These are phyloP conservation scores for Multifurca ochricompacta DNA, from an alignment of 768 basidiomycete species.

Conservation along the genomic window DNA sequence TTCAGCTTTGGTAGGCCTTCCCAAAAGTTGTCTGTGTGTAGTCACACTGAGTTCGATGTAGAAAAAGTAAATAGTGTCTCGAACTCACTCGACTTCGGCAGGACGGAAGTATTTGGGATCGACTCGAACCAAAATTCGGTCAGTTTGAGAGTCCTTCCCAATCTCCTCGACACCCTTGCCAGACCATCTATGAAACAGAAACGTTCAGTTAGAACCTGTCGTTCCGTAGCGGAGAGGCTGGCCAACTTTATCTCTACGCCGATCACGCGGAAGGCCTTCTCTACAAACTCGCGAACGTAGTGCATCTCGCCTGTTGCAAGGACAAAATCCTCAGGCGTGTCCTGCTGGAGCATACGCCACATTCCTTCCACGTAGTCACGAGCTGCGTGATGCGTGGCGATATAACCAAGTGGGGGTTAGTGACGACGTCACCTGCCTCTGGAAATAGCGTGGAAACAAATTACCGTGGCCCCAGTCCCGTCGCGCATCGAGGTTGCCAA, in stretches of 20 bases:
- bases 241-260: slow-evolving; percentile 59
- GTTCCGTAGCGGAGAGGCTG: background rate
- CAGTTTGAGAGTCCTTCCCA: slow-evolving; percentile 62
- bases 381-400: slow-evolving; percentile 33
- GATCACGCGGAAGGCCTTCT: slow-evolving; percentile 71
- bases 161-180: slow-evolving; percentile 70
- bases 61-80: background rate
- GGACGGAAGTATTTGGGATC: slow-evolving; percentile 91
- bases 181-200: slow-evolving; percentile 51
- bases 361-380: slow-evolving; percentile 94
- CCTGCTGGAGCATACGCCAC: slow-evolving; percentile 95
- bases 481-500: slow-evolving; percentile 90
- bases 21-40: slow-evolving; percentile 59
- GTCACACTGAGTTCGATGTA: background rate
- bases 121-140: slow-evolving; percentile 70
- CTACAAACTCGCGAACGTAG: slow-evolving; percentile 86
- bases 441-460: slow-evolving; percentile 23
- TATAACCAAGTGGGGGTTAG: background rate
- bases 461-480: slow-evolving; percentile 97
- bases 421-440: background rate
- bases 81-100: slow-evolving; percentile 84
- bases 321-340: slow-evolving; percentile 78
- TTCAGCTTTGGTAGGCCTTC: slow-evolving; percentile 89
- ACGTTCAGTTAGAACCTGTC: slow-evolving; percentile 5
- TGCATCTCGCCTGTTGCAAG: slow-evolving; percentile 96